phyloP scores from a whole-genome alignment of 1,284 basidiomycete species.

The Blastosporella zonata region DNA sequence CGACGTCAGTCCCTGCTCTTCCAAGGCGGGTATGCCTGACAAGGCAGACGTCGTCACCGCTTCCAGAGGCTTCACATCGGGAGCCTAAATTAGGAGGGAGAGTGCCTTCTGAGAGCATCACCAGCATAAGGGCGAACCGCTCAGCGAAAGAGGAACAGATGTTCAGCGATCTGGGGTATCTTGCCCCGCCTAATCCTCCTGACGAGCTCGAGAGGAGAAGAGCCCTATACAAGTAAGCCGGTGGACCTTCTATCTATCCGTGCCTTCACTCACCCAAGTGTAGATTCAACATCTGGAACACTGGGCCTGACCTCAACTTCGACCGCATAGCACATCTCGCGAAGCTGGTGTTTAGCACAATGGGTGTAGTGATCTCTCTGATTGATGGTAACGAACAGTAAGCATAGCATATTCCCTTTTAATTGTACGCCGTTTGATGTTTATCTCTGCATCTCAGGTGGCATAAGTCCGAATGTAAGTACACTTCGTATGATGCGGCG shows the following conservation, averaged over 20 bases:
- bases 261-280: not conserved
- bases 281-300: conserved; percentile 86
- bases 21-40: conserved; percentile 52
- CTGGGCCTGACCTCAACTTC: conserved; percentile 84
- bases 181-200: conserved; percentile 77
- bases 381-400: conserved; percentile 82
- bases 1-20: conserved; percentile 40
- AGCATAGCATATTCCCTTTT: conserved; percentile 24
- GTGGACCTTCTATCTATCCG: not conserved
- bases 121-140: conserved; percentile 37
- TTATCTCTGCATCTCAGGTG: conserved; percentile 42
- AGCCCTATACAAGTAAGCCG: conserved; percentile 69
- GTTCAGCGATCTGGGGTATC: conserved; percentile 60
- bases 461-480: conserved; percentile 80
- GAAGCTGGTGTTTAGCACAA: conserved; percentile 91
- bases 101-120: conserved; percentile 31
- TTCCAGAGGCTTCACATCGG: conserved; percentile 42
- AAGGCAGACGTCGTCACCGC: conserved; percentile 58
- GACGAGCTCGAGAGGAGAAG: conserved; percentile 77
- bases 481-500: conserved; percentile 1
- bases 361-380: conserved; percentile 79
- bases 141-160: conserved; percentile 61
- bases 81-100: conserved; percentile 40
- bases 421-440: not conserved
- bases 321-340: conserved; percentile 88